These are phyloP conservation scores for Aspergillus sp. DNA, from an alignment of 2,329 filamentous ascomycete genomes.

Conservation along the genomic window DNA sequence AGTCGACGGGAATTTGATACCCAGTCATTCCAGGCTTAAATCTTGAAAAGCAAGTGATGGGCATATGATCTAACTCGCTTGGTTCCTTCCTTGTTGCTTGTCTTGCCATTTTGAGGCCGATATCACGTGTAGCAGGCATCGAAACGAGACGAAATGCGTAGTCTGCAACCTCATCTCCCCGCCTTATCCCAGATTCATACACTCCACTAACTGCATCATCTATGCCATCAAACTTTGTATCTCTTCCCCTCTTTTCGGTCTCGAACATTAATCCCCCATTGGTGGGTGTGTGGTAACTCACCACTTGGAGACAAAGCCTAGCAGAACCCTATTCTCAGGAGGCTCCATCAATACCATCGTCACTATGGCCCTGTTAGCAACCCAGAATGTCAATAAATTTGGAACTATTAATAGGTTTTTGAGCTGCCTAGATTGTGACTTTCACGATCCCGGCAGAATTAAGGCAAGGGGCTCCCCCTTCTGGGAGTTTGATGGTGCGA, in stretches of 20 bases:
- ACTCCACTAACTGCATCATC: neutral
- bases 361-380: neutral
- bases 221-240: neutral
- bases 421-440: neutral
- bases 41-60: neutral
- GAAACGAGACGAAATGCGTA: neutral
- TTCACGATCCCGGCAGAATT: neutral
- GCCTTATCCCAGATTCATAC: neutral
- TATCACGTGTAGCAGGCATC: constrained; percentile 1
- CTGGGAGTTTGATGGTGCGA: neutral
- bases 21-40: constrained; percentile 2
- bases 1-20: constrained; percentile 3
- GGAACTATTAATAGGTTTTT: neutral
- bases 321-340: neutral
- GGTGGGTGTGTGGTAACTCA: neutral
- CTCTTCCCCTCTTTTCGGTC: neutral
- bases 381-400: neutral
- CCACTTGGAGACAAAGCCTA: neutral
- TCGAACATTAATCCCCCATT: neutral
- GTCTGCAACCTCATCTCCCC: neutral
- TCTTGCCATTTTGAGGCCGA: neutral
- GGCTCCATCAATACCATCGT: neutral
- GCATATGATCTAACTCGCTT: neutral
- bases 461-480: neutral
- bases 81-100: neutral